Evolutionary conservation across 2,329 filamentous ascomycete genomes (phyloP).

Genomic region (Pseudogymnoascus sp.): DNA sequence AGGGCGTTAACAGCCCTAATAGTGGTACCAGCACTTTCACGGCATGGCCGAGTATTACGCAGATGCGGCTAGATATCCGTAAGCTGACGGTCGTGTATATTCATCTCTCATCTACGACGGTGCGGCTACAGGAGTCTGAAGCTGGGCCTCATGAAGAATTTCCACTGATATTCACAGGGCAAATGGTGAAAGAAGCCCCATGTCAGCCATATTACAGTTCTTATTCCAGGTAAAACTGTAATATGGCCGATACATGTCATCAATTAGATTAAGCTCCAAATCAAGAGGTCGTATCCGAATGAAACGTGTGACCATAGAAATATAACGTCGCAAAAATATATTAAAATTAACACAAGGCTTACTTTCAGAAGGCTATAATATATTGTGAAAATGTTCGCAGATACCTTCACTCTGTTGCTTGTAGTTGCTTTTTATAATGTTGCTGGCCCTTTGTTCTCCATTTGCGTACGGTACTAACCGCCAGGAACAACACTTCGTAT

Average conservation of each 20-base stretch:
- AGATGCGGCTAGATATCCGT: neutral
- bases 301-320: neutral
- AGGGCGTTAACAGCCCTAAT: neutral
- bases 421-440: neutral
- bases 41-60: neutral
- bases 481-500: constrained; percentile 5
- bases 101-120: neutral
- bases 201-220: too few species aligned
- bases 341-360: neutral
- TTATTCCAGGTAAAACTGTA: neutral
- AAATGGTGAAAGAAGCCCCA: neutral
- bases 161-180: neutral
- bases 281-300: neutral
- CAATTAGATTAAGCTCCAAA: neutral
- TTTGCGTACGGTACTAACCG: neutral
- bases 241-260: neutral
- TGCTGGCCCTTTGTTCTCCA: neutral
- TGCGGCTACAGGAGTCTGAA: neutral
- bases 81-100: neutral
- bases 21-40: neutral
- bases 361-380: neutral
- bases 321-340: neutral
- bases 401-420: neutral
- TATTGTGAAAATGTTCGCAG: neutral
- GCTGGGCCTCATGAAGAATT: neutral